Evolutionary conservation across 192 early-diverging fungal species (phyloP).

Genomic region (Dimargaris cristalligena): DNA sequence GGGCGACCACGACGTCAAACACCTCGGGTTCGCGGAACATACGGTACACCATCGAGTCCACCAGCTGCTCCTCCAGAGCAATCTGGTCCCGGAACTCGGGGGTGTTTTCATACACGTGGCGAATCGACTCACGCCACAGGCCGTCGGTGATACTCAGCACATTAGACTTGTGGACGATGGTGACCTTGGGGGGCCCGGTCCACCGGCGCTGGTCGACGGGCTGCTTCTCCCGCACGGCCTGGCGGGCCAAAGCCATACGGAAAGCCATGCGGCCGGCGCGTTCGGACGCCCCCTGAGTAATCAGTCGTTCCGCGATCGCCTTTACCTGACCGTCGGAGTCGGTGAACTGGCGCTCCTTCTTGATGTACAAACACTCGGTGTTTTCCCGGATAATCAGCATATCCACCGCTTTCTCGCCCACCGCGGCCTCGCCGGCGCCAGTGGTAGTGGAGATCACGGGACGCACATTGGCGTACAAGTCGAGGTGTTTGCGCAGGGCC

Average conservation of each 20-base stretch:
- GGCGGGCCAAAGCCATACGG: constrained; percentile 73
- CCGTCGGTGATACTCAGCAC: constrained; percentile 89
- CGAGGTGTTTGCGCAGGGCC: constrained; percentile 81
- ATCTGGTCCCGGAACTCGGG: constrained; percentile 37
- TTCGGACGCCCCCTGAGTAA: constrained; percentile 73
- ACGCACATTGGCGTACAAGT: constrained; percentile 94
- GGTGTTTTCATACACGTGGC: constrained; percentile 47
- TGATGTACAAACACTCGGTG: constrained; percentile 82
- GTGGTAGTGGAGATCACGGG: constrained; percentile 50
- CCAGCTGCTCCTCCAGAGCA: constrained; percentile 88
- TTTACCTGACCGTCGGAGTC: constrained; percentile 33
- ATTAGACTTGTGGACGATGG: constrained; percentile 96
- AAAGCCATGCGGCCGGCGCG: constrained; percentile 85
- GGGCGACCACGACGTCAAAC: constrained; percentile 93
- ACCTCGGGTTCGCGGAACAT: constrained; percentile 93
- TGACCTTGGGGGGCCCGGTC: constrained; percentile 58
- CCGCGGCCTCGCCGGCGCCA: constrained; percentile 24
- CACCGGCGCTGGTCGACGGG: constrained; percentile 40
- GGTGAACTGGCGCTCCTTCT: constrained; percentile 33
- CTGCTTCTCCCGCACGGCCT: constrained; percentile 39
- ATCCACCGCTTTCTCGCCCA: constrained; percentile 56
- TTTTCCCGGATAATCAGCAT: constrained; percentile 98
- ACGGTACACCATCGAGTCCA: constrained; percentile 98
- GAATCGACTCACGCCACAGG: constrained; percentile 88
- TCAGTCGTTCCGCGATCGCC: constrained; percentile 72